A percentile compares a stretch with the other conserved stretches of the same genome.
Evolutionary conservation across 106 monocot species (phyloP).

Genomic region (Platanthera zijinensis): DNA sequence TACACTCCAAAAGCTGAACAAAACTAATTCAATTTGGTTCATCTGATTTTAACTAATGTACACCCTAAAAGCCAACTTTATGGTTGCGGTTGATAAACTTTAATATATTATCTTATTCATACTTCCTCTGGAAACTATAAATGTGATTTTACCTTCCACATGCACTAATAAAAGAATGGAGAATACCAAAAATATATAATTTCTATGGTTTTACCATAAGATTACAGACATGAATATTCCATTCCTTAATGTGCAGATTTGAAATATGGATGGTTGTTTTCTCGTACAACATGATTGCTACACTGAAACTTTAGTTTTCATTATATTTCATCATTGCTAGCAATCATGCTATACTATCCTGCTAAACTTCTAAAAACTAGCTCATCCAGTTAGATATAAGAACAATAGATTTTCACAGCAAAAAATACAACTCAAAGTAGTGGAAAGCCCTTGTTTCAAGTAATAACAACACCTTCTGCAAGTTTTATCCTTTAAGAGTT

Average conservation of each 20-base stretch:
- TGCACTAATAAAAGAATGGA: no score
- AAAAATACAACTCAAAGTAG: neutral
- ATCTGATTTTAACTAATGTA: neutral
- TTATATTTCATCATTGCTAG: no score
- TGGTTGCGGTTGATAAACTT: neutral
- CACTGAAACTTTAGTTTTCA: no score
- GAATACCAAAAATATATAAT: no score
- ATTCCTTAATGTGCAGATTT: no score
- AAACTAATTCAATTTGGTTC: neutral
- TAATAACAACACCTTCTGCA: neutral
- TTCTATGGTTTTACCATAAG: no score
- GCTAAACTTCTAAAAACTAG: neutral
- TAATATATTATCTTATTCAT: neutral
- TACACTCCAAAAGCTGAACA: neutral
- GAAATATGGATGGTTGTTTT: no score
- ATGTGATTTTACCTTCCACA: no score
- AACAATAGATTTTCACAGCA: neutral
- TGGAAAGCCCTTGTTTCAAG: neutral
- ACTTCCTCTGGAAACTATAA: neutral
- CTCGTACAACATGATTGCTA: no score
- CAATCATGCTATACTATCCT: neutral
- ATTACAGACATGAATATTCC: no score
- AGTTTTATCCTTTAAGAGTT: neutral
- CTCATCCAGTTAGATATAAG: neutral
- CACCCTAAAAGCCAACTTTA: neutral